phyloP scores from a whole-genome alignment of 225 moss, liverwort and hornwort species.

The Marchantia polymorpha region DNA sequence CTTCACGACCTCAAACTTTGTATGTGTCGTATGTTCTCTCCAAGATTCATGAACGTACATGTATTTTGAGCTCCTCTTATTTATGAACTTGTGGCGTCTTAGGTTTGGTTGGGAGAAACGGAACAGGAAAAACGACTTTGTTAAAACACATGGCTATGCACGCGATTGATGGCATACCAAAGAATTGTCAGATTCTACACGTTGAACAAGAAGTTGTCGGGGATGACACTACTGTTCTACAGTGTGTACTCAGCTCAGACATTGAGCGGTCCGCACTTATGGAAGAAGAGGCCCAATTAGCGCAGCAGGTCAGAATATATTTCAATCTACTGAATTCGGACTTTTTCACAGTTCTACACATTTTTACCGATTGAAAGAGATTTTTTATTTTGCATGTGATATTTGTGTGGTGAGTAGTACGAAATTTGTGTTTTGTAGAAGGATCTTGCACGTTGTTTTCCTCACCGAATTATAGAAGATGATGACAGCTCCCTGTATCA shows the following conservation, averaged over 20 bases:
- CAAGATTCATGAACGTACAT: no score
- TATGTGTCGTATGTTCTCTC: no score
- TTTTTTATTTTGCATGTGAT: neutral
- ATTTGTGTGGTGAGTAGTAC: neutral
- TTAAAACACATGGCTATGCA: constrained; percentile 99
- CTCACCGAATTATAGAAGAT: neutral
- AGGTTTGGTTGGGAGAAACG: constrained; percentile 98
- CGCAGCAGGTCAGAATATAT: constrained; percentile 58
- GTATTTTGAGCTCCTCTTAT: no score
- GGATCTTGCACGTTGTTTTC: neutral
- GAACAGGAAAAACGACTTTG: constrained; percentile 93
- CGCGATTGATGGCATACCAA: constrained; percentile 91
- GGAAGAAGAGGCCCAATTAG: constrained; percentile 79
- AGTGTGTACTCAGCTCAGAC: constrained; percentile 95
- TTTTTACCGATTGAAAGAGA: neutral
- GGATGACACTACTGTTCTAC: constrained; percentile 84
- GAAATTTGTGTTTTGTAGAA: neutral
- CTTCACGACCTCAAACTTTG: no score
- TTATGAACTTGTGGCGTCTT: constrained; percentile 4
- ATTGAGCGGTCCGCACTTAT: constrained; percentile 82
- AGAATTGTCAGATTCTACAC: constrained; percentile 95
- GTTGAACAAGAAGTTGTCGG: constrained; percentile 99
- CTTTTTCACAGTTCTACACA: neutral
- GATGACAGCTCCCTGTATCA: no score
- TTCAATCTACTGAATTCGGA: neutral